Evolutionary conservation across 495 filamentous ascomycete genomes (phyloP), one percentile per base, ranked within the genome.

Genomic region (Oidiodendron maius): DNA sequence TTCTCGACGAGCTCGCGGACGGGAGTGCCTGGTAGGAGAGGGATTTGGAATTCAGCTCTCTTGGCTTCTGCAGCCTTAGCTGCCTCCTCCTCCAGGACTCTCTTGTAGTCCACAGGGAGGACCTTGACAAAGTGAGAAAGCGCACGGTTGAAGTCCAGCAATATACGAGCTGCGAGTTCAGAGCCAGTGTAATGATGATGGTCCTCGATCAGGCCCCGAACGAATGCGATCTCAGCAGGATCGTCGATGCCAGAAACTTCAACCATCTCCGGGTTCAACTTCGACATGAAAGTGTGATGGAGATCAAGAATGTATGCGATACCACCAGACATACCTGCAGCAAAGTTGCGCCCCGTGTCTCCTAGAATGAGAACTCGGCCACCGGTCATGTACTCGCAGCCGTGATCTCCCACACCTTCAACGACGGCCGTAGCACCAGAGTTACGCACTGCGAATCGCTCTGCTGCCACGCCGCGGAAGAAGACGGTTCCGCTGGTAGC

Each of bases 361-460:
- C 93, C 93, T 38, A 99, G 76, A 51, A 94, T 75, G 49, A 99
- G 71, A 30, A 97, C 81, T 63, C 94, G 89, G 61, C 93, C 93
- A 61, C 93, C 93, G 50, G 93, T 98, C 93, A 99, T 99, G 78
- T 99, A 99, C 72, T 99, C 93, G 63, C 91, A 97, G 40, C 91
- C 89, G 63, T 99, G 93, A 64, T 99, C 93, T 74, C 93, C 93
- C 45, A 95, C 82, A 68, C 94, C 93, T 70, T 99, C 93, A 55
- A 97, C 91, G 54, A 99, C 87, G 24, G 94, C 93, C 23, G 85
- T 97, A 36, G 87, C 93, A 64, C 93, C 93, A 0, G 94, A 97
- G 74, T 99, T 99, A 55, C 93, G 89, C 44, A 99, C 93, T 40
- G 91, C 91, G 59, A 99, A 99, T 56, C 93, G 89, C 75, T 99